A percentile compares a stretch with the other conserved stretches of the same genome.
Conservation (phyloP, 371 early-diverging fungal species). For the Umbelopsis sp. region DNA sequence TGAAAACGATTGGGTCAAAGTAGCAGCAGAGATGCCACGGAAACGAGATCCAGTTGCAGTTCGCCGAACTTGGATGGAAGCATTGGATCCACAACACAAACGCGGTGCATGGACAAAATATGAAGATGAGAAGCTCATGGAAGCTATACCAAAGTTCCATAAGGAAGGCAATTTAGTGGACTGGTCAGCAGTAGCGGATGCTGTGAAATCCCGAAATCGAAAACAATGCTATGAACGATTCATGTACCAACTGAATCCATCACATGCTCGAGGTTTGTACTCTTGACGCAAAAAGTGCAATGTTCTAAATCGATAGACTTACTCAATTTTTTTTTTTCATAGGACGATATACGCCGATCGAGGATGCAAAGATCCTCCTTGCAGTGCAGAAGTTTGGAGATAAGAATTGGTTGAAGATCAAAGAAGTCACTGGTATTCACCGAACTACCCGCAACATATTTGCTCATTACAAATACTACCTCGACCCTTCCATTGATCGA, state of each 20-base stretch:
- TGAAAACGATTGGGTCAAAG: conserved; percentile 29
- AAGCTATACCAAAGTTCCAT: background rate
- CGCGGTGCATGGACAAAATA: conserved; percentile 40
- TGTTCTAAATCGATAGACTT: background rate
- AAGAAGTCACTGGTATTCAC: conserved; percentile 28
- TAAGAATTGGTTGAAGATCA: conserved; percentile 36
- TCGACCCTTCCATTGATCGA: conserved; percentile 37
- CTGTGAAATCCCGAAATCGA: conserved; percentile 31
- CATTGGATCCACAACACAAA: conserved; percentile 35
- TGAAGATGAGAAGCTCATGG: conserved; percentile 28
- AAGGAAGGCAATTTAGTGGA: conserved; percentile 25
- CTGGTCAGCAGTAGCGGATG: conserved; percentile 25
- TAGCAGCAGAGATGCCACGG: conserved; percentile 30
- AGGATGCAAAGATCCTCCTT: conserved; percentile 32
- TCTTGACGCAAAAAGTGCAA: background rate
- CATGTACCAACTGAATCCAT: conserved; percentile 36
- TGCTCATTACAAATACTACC: conserved; percentile 39
- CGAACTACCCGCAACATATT: conserved; percentile 47
- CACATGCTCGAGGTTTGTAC: conserved; percentile 3
- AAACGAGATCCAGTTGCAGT: conserved; percentile 26
- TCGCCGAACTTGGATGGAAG: conserved; percentile 31
- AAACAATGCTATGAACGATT: conserved; percentile 49
- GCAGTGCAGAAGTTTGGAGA: conserved; percentile 42
- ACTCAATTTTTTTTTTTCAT: background rate
- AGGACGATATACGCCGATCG: conserved; percentile 39